Percentiles rank a stretch among this genome's conserved stretches.
phyloP scores from a whole-genome alignment of 345 rosid genomes.

The Populus tremula region DNA sequence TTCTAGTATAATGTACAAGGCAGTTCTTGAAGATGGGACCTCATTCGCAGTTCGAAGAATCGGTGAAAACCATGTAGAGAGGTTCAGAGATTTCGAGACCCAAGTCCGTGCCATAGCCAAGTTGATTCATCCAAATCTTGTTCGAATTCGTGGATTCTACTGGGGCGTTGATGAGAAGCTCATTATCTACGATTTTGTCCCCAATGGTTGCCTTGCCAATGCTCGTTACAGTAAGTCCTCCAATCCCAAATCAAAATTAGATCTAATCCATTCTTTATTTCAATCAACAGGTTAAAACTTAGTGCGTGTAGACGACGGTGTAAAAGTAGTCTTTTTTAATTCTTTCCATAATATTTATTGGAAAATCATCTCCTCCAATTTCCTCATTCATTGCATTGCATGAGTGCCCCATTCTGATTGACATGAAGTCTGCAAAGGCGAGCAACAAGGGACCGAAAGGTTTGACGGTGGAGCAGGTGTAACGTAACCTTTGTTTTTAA shows the following conservation, averaged over 20 bases:
- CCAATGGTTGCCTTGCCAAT: constrained; percentile 39
- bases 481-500: constrained; percentile 54
- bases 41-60: constrained; percentile 86
- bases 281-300: background rate
- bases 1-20: constrained; percentile 88
- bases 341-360: background rate
- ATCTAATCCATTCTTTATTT: background rate
- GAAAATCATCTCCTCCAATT: background rate
- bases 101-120: constrained; percentile 78
- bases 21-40: constrained; percentile 83
- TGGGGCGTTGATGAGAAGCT: constrained; percentile 38
- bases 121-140: constrained; percentile 80
- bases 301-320: too few relatives aligned
- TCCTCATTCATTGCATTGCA: background rate
- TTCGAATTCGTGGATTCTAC: constrained; percentile 72
- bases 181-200: constrained; percentile 31
- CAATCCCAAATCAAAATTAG: background rate
- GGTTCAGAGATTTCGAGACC: constrained; percentile 80
- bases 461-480: constrained; percentile 53
- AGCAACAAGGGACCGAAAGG: constrained; percentile 14
- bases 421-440: constrained; percentile 16
- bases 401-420: constrained; percentile 22
- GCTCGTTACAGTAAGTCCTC: constrained; percentile 79
- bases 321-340: too few relatives aligned
- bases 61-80: constrained; percentile 64